A percentile compares a stretch with the other conserved stretches of the same genome.
Conservation (phyloP, 768 basidiomycete species). For the Mycena haematopus region DNA sequence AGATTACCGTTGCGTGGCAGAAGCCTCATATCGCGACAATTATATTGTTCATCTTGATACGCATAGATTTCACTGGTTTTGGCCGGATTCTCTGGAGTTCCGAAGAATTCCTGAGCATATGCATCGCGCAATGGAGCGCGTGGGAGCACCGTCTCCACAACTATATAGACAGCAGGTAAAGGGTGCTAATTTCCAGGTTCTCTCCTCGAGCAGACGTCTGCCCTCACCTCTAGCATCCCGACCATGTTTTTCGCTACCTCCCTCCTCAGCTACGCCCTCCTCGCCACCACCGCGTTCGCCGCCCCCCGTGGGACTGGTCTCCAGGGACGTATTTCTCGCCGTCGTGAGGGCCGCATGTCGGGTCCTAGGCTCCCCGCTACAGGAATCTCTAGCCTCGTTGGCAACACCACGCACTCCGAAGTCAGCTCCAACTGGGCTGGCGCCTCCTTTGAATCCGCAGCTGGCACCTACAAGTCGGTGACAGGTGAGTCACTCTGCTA, state of each 20-base stretch:
- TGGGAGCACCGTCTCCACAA: conserved; percentile 1
- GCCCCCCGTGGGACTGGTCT: conserved; percentile 5
- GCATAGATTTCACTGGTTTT: background rate
- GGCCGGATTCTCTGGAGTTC: background rate
- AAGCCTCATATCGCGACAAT: background rate
- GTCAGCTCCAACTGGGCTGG: conserved; percentile 46
- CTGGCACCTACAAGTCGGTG: conserved; percentile 42
- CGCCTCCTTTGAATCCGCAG: conserved; percentile 37
- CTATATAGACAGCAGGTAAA: background rate
- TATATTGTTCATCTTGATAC: conserved; percentile 9
- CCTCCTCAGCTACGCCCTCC: conserved; percentile 24
- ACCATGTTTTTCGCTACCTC: conserved; percentile 26
- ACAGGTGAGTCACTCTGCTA: conserved; percentile 17
- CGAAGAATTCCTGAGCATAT: conserved; percentile 13
- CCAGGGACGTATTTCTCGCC: conserved; percentile 15
- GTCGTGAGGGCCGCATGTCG: conserved; percentile 13
- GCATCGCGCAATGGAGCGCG: conserved; percentile 7
- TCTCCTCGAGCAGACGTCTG: conserved; percentile 24
- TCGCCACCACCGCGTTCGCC: conserved; percentile 21
- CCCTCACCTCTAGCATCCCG: background rate
- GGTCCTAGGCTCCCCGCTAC: background rate
- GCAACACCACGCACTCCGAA: conserved; percentile 27
- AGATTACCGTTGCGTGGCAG: background rate
- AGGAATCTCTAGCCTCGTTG: background rate
- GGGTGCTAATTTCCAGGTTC: background rate